Evolutionary conservation across 2,329 filamentous ascomycete species (phyloP), one percentile per base, ranked within the genome.

Genomic region (Boeremia lycopersici): DNA sequence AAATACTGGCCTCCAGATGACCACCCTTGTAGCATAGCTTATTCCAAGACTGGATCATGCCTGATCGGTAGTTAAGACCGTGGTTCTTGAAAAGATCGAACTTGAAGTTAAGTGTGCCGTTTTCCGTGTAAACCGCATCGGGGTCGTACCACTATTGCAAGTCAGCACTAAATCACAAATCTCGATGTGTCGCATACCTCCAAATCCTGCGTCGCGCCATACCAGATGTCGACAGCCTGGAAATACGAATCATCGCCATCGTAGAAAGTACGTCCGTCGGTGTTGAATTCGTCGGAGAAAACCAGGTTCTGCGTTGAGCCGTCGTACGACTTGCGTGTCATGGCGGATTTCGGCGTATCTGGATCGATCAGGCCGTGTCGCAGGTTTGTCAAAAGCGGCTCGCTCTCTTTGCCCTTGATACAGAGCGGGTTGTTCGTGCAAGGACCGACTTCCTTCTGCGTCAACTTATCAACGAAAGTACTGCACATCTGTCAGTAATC

Each of bases 41-140:
- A 71, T 90, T 90, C 87, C 87, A 90, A 10, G 85, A 88, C 65
- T 90, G 87, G 8, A 90, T 62, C 87, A 90, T 90, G n/a, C 86
- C 87, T 6, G 87, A 89, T 45, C 87, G 82, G 67, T 87, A 90
- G 56, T 87, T 81, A 19, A 89, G 75, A 42, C 82, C 81, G 68
- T 90, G 87, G 59, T 84, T 90, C 58, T 82, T 73, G 68, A 86
- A 88, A 6, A 81, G 78, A 66, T 89, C 86, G 62, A 90, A 88
- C 40, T 81, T 80, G 45, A 90, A 76, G 65, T 87, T 83, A 34
- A 89, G 77, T 1, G 82, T 82, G 25, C 87, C 87, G 59, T 86
- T 79, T 36, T 77, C 79, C 3, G 87, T 89, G 2, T 81, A 84
- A 2, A 85, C 80, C 13, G 86, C 85, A 70, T 89, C 86, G 4